These are phyloP conservation scores for Tetrapyrgos nigripes DNA, from an alignment of 1,284 basidiomycete species.

Conservation along the genomic window DNA sequence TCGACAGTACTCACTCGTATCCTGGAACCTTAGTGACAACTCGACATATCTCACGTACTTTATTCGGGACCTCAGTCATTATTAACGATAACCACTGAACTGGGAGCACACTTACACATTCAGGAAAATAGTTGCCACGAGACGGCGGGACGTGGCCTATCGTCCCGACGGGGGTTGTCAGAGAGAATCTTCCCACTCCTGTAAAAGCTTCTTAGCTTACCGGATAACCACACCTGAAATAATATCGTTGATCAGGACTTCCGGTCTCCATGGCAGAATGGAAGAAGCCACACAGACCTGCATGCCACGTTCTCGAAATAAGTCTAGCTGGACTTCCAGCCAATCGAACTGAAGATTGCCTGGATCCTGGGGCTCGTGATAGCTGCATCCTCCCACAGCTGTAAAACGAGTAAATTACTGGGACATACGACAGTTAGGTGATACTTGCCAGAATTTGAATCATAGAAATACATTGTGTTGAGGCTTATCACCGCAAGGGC, in stretches of 20 bases:
- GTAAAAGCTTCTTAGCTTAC: slow-evolving; percentile 27
- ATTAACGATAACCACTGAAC: neutral
- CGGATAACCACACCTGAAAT: slow-evolving; percentile 54
- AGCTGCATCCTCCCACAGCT: slow-evolving; percentile 76
- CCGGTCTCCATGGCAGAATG: too few species aligned
- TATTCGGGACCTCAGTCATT: neutral
- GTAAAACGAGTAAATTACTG: slow-evolving; percentile 15
- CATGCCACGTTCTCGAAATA: slow-evolving; percentile 78
- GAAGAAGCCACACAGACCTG: slow-evolving; percentile 67
- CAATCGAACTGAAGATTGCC: slow-evolving; percentile 90
- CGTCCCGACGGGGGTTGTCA: slow-evolving; percentile 11
- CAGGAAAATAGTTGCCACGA: slow-evolving; percentile 82
- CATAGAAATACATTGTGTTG: slow-evolving; percentile 94
- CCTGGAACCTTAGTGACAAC: slow-evolving; percentile 84
- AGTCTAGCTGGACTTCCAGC: slow-evolving; percentile 85
- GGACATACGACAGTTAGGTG: slow-evolving; percentile 3
- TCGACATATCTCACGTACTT: slow-evolving; percentile 87
- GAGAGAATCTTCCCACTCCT: slow-evolving; percentile 13
- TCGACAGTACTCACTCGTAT: slow-evolving; percentile 57
- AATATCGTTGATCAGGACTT: neutral
- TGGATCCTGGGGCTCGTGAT: slow-evolving; percentile 68
- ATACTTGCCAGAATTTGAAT: slow-evolving; percentile 82
- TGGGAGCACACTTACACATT: slow-evolving; percentile 68
- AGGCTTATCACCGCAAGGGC: slow-evolving; percentile 83
- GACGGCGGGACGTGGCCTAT: slow-evolving; percentile 83